These are phyloP conservation scores for Tolypocladium pustulatum DNA, from an alignment of 2,329 filamentous ascomycete genomes.

Conservation along the genomic window DNA sequence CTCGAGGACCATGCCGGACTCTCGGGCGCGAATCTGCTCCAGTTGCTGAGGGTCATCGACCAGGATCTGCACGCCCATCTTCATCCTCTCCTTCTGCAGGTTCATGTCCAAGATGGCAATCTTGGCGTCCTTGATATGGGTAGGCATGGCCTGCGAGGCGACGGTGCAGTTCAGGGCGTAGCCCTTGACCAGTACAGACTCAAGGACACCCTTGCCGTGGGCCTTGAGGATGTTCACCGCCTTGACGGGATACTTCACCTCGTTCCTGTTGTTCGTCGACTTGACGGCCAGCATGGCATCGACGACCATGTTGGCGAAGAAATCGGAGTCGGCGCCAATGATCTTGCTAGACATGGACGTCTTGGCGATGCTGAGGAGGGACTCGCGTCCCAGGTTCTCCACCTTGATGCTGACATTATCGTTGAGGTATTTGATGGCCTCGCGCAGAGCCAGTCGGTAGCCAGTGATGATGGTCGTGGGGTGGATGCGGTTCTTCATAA, in stretches of 20 bases:
- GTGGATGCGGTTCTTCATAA: constrained; percentile 99
- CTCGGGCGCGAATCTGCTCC: constrained; percentile 90
- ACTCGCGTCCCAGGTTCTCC: constrained; percentile 80
- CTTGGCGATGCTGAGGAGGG: constrained; percentile 88
- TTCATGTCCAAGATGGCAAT: constrained; percentile 98
- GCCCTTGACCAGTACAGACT: constrained; percentile 87
- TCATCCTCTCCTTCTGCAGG: constrained; percentile 97
- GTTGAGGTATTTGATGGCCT: constrained; percentile 98
- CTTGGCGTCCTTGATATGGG: constrained; percentile 83
- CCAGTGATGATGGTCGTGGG: constrained; percentile 98
- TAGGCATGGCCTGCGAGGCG: constrained; percentile 95
- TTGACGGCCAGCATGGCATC: constrained; percentile 95
- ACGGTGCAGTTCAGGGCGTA: constrained; percentile 99
- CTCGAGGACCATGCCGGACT: constrained; percentile 87
- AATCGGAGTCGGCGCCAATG: constrained; percentile 89
- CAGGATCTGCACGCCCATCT: constrained; percentile 95
- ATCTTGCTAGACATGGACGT: constrained; percentile 99
- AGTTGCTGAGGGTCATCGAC: constrained; percentile 95
- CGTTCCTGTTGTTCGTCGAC: constrained; percentile 78
- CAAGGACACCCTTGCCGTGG: constrained; percentile 82
- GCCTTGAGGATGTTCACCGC: constrained; percentile 98
- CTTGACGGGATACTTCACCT: constrained; percentile 96
- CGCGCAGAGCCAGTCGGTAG: constrained; percentile 87
- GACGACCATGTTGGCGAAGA: constrained; percentile 95
- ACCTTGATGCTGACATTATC: constrained; percentile 97